Evolutionary conservation across 139 green algal species (phyloP).

Genomic region (Desmodesmus armatus): DNA sequence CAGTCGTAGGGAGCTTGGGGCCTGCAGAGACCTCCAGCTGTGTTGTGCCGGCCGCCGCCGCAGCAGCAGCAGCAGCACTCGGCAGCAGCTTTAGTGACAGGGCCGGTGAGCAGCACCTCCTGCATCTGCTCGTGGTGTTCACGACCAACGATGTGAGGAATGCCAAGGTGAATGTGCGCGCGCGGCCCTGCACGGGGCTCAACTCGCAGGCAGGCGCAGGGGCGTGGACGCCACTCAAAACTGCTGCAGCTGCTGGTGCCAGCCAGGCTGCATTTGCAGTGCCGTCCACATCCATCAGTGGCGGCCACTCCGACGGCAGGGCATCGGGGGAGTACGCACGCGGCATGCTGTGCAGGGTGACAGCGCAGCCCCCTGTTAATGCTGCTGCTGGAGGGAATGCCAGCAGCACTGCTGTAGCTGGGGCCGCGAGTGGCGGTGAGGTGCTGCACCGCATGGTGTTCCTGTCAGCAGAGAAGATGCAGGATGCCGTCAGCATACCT

Average conservation of each 20-base stretch:
- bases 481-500: too few relatives aligned
- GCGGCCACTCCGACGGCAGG: not conserved
- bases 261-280: not conserved
- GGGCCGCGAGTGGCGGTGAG: not conserved
- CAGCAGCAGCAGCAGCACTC: conserved; percentile 6
- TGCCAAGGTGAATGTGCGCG: not conserved
- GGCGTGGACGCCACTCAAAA: not conserved
- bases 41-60: not conserved
- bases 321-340: not conserved
- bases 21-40: not conserved
- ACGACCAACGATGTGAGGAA: not conserved
- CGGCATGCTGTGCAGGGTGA: conserved; percentile 27
- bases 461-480: conserved; percentile 23
- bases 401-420: not conserved
- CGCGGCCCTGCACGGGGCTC: not conserved
- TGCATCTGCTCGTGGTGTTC: conserved; percentile 35
- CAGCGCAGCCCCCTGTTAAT: not conserved
- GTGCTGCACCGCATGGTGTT: not conserved
- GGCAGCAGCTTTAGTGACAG: not conserved
- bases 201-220: not conserved
- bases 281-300: too few relatives aligned
- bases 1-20: conserved; percentile 2
- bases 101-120: not conserved
- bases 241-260: not conserved
- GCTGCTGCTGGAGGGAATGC: not conserved